Evolutionary conservation across 495 filamentous ascomycete species (phyloP), one percentile per base, ranked within the genome.

Genomic region (Penicillium cosmopolitanum): DNA sequence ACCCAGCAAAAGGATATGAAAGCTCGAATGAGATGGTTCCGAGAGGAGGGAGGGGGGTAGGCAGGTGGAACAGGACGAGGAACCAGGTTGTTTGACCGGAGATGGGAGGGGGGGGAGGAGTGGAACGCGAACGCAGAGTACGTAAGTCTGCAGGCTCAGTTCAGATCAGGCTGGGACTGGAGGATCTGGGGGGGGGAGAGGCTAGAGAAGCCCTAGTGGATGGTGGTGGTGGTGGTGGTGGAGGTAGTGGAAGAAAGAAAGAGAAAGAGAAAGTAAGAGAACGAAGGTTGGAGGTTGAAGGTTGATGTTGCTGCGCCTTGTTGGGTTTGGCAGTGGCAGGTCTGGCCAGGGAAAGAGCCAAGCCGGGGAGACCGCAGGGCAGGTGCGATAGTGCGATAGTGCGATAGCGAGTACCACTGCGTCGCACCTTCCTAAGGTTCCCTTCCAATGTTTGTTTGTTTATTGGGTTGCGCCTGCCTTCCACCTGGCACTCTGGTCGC

Each of bases 261-360:
- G 9, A 48, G 52, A 54, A 15, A 35, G 40, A n/a, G n/a, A n/a
- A n/a, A n/a, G n/a, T 28, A 28, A 28, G 25, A 28, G 25, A 28
- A 28, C 5, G 25, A 28, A n/a, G n/a, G n/a, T n/a, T n/a, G n/a
- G n/a, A n/a, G n/a, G n/a, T n/a, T n/a, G n/a, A n/a, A n/a, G n/a
- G n/a, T n/a, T n/a, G n/a, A n/a, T n/a, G n/a, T n/a, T 67, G 62
- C 67, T 70, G 67, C 67, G 67, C 67, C 67, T 63, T 67, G 64
- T 63, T 65, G 62, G 61, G 64, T 66, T 64, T 66, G 64, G 64
- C 57, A 21, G 21, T 1, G 21, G 21, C 3, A 21, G 21, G 21
- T 21, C 66, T 66, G 64, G 64, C 61, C 58, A 47, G 50, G 21
- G 67, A n/a, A 5, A n/a, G 10, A 23, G 44, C 44, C 44, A 48